Percentiles rank a stretch among this genome's conserved stretches.
phyloP scores from a whole-genome alignment of 2,329 filamentous ascomycete species.

The Periconia digitata region DNA sequence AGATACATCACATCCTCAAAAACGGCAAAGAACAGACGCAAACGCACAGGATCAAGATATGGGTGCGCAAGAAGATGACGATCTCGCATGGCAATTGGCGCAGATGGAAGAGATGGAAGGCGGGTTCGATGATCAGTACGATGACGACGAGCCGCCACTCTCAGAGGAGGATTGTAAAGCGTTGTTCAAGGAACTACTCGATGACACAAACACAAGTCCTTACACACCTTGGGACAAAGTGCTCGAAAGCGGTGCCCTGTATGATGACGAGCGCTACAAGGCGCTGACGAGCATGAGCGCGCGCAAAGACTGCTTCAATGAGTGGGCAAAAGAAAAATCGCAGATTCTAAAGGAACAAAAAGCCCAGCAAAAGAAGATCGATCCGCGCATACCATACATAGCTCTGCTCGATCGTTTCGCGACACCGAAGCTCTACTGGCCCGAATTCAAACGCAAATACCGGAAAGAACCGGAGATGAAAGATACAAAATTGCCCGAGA shows the following conservation, averaged over 20 bases:
- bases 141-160: constrained; percentile 71
- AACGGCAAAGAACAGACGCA: constrained; percentile 52
- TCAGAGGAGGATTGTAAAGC: constrained; percentile 74
- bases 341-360: constrained; percentile 70
- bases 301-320: constrained; percentile 78
- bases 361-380: constrained; percentile 74
- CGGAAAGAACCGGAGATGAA: constrained; percentile 81
- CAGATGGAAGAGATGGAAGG: constrained; percentile 85
- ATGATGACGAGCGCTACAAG: constrained; percentile 86
- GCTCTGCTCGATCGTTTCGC: constrained; percentile 79
- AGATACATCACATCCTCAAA: constrained; percentile 53
- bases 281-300: constrained; percentile 78
- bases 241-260: constrained; percentile 76
- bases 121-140: constrained; percentile 67
- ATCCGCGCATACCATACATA: constrained; percentile 81
- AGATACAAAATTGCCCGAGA: constrained; percentile 60
- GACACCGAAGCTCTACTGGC: constrained; percentile 93
- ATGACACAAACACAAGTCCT: constrained; percentile 79
- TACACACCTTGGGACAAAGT: constrained; percentile 92
- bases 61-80: constrained; percentile 92
- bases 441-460: constrained; percentile 91
- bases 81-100: constrained; percentile 88
- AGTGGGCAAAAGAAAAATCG: constrained; percentile 80
- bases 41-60: constrained; percentile 53
- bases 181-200: constrained; percentile 82